A percentile compares a stretch with the other conserved stretches of the same genome.
Conservation (phyloP, 805 yeast genomes). For the Cyberlindnera lachancei region DNA sequence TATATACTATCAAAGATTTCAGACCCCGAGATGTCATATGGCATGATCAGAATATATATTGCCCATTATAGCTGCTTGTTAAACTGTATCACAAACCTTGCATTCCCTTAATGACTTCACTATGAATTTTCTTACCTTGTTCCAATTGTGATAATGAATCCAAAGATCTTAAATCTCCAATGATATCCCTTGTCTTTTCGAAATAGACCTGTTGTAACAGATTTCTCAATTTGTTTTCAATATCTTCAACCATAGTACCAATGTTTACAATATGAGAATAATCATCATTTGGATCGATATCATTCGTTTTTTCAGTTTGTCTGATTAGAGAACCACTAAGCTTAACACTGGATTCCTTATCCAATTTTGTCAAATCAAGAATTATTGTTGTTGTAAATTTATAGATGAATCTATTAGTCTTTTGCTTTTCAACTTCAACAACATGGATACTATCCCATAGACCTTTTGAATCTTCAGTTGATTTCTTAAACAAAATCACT, state of each 20-base stretch:
- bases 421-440: slow-evolving; percentile 40
- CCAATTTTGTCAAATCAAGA: slow-evolving; percentile 43
- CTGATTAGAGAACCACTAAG: slow-evolving; percentile 83
- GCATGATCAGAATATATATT: too few relatives aligned
- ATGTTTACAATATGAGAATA: slow-evolving; percentile 67
- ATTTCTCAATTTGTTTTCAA: slow-evolving; percentile 81
- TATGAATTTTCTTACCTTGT: slow-evolving; percentile 23
- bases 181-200: slow-evolving; percentile 86
- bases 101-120: slow-evolving; percentile 29
- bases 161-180: slow-evolving; percentile 55
- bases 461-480: slow-evolving; percentile 31
- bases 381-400: slow-evolving; percentile 84
- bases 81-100: slow-evolving; percentile 22
- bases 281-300: slow-evolving; percentile 4
- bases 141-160: slow-evolving; percentile 14
- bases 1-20: too few relatives aligned
- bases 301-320: slow-evolving; percentile 45
- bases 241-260: slow-evolving; percentile 80
- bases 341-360: slow-evolving; percentile 32
- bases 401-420: slow-evolving; percentile 29
- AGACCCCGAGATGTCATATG: too few relatives aligned
- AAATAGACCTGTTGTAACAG: slow-evolving; percentile 89
- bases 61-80: too few relatives aligned
- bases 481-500: slow-evolving; percentile 77
- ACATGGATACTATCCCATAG: slow-evolving; percentile 93